Evolutionary conservation across 352 stramenopile genomes (phyloP), one percentile per base, ranked within the genome.

Genomic region (Ophiocytium majus): DNA sequence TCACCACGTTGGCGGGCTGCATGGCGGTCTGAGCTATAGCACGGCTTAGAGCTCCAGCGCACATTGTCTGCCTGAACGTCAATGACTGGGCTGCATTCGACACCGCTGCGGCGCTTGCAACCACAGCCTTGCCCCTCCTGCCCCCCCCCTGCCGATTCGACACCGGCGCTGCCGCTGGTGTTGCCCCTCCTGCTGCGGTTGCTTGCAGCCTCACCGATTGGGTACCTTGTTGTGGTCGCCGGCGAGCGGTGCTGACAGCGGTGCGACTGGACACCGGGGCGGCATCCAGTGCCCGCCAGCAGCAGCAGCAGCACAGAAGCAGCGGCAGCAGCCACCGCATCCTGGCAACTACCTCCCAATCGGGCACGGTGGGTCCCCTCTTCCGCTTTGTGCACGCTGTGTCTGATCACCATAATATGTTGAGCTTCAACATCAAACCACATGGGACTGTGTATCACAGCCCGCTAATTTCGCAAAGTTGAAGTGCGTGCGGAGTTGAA

Each of bases 1-100:
- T 89, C 23, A 89, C 75, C 10, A 89, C 85, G 75, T 89, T 89
- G 0, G 81, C 81, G 36, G 85, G 85, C 66, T 89, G 85, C 85
- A 89, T 89, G 63, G 66, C 85, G 9, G 85, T 89, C 79, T 89
- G 85, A 33, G 85, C 85, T 17, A 89, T 84, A n/a, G 64, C 74
- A 5, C 85, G 76, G 76, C 80, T 86, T 9, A 89, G 33, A 23
- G 85, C 85, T 10, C 85, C 85, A 10, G 85, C 85, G 32, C 87
- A 84, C 85, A 89, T 89, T 9, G 85, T 84, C 49, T 89, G 63
- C 43, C 35, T 87, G 78, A 89, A 89, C 1, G 81, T 89, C 9
- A 89, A 66, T 9, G 75, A 57, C 19, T 36, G 75, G 9, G 71
- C 49, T 19, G 71, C 31, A 79, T 9, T 10, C 50, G 31, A 32